Evolutionary conservation across 179 eudicot genomes (phyloP).

Genomic region (Sideroxylon spinosum): DNA sequence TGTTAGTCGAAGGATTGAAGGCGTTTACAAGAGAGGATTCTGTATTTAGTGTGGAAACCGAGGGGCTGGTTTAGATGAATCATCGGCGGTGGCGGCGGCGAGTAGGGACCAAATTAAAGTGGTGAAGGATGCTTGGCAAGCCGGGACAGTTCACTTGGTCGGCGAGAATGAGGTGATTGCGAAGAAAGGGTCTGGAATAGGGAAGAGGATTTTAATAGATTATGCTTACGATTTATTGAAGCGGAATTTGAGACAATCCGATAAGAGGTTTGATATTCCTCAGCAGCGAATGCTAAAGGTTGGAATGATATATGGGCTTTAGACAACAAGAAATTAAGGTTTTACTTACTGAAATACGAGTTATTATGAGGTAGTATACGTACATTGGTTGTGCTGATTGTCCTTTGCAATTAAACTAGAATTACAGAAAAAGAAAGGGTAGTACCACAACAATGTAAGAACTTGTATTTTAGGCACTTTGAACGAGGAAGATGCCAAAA

Average conservation of each 20-base stretch:
- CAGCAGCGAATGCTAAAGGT: conserved; percentile 63
- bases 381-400: no score
- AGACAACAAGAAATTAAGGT: conserved; percentile 1
- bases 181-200: conserved; percentile 29
- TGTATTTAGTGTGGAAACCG: background rate
- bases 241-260: conserved; percentile 55
- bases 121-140: conserved; percentile 37
- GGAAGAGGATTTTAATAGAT: conserved; percentile 50
- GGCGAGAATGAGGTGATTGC: conserved; percentile 59
- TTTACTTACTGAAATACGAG: no score
- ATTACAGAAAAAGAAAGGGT: no score
- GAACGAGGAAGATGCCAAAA: no score
- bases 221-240: conserved; percentile 57
- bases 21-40: conserved; percentile 40
- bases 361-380: no score
- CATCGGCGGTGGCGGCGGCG: conserved; percentile 20
- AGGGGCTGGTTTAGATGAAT: background rate
- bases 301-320: conserved; percentile 83
- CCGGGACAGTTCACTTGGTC: conserved; percentile 54
- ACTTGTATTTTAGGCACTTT: no score
- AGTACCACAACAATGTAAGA: no score
- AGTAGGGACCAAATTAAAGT: conserved; percentile 25
- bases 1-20: conserved; percentile 40
- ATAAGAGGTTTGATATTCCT: conserved; percentile 59
- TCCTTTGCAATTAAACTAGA: no score